phyloP scores from a whole-genome alignment of 768 basidiomycete species.

The Infundibulicybe gibba region DNA sequence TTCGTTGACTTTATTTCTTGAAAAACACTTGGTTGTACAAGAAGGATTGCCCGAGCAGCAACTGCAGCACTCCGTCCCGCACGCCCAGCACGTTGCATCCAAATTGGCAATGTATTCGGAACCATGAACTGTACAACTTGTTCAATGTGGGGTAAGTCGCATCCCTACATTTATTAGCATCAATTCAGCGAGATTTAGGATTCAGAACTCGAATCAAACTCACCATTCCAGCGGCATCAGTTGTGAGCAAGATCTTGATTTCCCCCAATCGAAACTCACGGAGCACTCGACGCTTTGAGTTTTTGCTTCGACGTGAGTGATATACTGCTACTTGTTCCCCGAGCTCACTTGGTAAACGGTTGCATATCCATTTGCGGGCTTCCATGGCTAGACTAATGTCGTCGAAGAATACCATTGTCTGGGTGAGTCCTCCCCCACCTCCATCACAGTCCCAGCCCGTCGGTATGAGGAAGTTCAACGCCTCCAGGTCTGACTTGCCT shows the following conservation, averaged over 20 bases:
- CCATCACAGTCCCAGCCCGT: not conserved
- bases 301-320: constrained; percentile 6
- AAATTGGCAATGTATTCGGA: constrained; percentile 23
- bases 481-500: constrained; percentile 14
- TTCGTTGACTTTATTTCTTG: constrained; percentile 8
- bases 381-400: constrained; percentile 7
- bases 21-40: constrained; percentile 24
- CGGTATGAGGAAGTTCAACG: constrained; percentile 14
- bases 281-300: constrained; percentile 11
- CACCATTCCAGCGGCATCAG: constrained; percentile 35
- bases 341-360: not conserved
- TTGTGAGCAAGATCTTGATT: constrained; percentile 22
- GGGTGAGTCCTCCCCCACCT: constrained; percentile 6
- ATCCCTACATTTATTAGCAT: constrained; percentile 23
- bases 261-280: constrained; percentile 14
- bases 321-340: constrained; percentile 4
- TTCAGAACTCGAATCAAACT: not conserved
- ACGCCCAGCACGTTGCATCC: constrained; percentile 27
- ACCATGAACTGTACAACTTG: constrained; percentile 30
- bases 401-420: constrained; percentile 15
- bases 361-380: constrained; percentile 5
- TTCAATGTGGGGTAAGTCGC: constrained; percentile 32
- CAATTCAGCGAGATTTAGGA: not conserved
- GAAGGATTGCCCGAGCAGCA: constrained; percentile 20
- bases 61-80: constrained; percentile 16